Evolutionary conservation across 805 yeast genomes (phyloP).

Genomic region (Schwanniomyces pseudopolymorphus): DNA sequence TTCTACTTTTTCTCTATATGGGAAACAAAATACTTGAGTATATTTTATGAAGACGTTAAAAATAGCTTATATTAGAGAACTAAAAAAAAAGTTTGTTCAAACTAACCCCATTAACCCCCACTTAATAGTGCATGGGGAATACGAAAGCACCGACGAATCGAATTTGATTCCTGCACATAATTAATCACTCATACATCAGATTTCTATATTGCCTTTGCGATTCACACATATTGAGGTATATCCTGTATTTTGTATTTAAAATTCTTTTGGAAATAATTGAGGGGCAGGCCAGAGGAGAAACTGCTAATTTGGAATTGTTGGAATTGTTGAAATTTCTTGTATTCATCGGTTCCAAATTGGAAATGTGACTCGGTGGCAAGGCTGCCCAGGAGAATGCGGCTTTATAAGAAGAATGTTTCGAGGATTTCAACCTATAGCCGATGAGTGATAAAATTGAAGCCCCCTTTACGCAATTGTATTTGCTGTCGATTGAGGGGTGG

Average conservation of each 20-base stretch:
- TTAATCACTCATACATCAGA: neutral
- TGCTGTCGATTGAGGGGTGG: slow-evolving; percentile 3
- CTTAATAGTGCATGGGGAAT: neutral
- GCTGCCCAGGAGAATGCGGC: slow-evolving; percentile 1
- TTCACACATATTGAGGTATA: slow-evolving; percentile 9
- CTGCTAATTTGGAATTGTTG: neutral
- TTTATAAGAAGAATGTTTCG: neutral
- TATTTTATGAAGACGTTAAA: neutral
- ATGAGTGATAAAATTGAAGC: slow-evolving; percentile 9
- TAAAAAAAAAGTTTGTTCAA: neutral
- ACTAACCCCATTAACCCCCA: neutral
- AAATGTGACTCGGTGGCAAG: neutral
- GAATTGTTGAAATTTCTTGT: neutral
- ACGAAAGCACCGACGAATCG: slow-evolving; percentile 1
- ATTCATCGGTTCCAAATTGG: neutral
- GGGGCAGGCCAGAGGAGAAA: neutral
- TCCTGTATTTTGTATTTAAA: slow-evolving; percentile 5
- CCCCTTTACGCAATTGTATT: slow-evolving; percentile 12
- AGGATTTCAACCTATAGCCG: slow-evolving; percentile 1
- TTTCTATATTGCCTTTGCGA: slow-evolving; percentile 6
- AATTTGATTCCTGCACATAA: neutral
- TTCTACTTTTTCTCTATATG: neutral
- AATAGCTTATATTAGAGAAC: neutral
- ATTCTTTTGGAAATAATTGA: neutral
- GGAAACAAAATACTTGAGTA: neutral